Percentiles rank a stretch among this genome's conserved stretches.
Evolutionary conservation across 495 filamentous ascomycete genomes (phyloP).

Genomic region (Aspergillus sclerotiicarbonarius): DNA sequence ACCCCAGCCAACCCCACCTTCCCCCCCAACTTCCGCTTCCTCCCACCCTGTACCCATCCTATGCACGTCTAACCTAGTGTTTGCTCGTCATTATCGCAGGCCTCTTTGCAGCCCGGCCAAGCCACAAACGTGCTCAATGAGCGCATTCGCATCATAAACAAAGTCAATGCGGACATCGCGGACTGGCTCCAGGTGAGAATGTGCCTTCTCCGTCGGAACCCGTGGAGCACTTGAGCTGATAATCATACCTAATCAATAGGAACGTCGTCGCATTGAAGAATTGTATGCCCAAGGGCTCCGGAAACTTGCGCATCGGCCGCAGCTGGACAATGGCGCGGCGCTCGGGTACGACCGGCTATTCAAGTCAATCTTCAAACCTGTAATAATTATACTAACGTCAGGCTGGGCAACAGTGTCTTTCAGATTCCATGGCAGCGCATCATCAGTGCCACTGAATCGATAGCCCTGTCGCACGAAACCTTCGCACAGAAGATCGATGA

Average conservation of each 20-base stretch:
- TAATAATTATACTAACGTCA: background rate
- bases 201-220: background rate
- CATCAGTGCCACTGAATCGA: conserved; percentile 69
- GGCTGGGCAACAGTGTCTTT: conserved; percentile 65
- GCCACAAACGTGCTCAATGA: conserved; percentile 83
- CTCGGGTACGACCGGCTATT: conserved; percentile 64
- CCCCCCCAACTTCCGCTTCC: conserved; percentile 1
- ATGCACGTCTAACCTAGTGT: background rate
- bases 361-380: background rate
- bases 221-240: background rate
- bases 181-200: conserved; percentile 89
- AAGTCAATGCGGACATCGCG: conserved; percentile 86
- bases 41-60: background rate
- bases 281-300: conserved; percentile 79
- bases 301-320: conserved; percentile 69
- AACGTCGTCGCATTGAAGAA: conserved; percentile 91
- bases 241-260: conserved; percentile 49
- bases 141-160: conserved; percentile 81
- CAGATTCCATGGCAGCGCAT: conserved; percentile 91
- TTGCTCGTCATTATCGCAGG: conserved; percentile 48
- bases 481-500: conserved; percentile 83
- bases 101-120: conserved; percentile 77
- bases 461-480: conserved; percentile 80
- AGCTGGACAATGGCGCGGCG: conserved; percentile 71
- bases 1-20: conserved; percentile 7